Conservation (phyloP, 2,329 filamentous ascomycete species). For the Aspergillus flavus region DNA sequence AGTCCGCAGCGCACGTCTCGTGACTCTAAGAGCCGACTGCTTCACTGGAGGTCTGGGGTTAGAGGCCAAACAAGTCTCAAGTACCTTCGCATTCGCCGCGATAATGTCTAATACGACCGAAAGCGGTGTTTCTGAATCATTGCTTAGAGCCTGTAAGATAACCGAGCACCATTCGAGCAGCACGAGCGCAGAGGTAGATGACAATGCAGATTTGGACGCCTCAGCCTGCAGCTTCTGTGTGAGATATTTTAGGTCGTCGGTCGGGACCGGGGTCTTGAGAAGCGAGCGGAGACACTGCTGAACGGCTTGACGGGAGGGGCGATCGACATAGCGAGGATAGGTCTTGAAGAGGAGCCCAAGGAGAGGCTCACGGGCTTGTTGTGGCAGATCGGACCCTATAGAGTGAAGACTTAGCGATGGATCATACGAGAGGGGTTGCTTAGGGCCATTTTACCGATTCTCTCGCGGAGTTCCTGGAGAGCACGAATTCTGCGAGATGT, state of each 20-base stretch:
- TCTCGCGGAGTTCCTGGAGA: conserved; percentile 49
- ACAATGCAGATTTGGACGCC: conserved; percentile 74
- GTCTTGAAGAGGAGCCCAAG: conserved; percentile 81
- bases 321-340: conserved; percentile 83
- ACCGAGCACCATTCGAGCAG: conserved; percentile 87
- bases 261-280: conserved; percentile 61
- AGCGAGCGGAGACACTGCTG: conserved; percentile 76
- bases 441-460: conserved; percentile 38
- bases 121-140: conserved; percentile 67
- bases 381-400: conserved; percentile 37
- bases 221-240: conserved; percentile 71
- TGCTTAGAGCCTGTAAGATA: conserved; percentile 71
- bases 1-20: conserved; percentile 76
- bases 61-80: conserved; percentile 77
- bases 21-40: conserved; percentile 74
- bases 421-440: conserved; percentile 7
- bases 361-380: conserved; percentile 47
- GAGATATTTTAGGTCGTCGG: conserved; percentile 55
- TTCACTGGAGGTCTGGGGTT: conserved; percentile 65
- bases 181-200: conserved; percentile 80
- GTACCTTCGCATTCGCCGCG: conserved; percentile 67
- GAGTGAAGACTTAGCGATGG: conserved; percentile 17
- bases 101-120: conserved; percentile 63
- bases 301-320: conserved; percentile 78
- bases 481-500: conserved; percentile 43